Base-by-base conservation (phyloP, 345 rosid species). In the Eucalyptus urophylla region DNA sequence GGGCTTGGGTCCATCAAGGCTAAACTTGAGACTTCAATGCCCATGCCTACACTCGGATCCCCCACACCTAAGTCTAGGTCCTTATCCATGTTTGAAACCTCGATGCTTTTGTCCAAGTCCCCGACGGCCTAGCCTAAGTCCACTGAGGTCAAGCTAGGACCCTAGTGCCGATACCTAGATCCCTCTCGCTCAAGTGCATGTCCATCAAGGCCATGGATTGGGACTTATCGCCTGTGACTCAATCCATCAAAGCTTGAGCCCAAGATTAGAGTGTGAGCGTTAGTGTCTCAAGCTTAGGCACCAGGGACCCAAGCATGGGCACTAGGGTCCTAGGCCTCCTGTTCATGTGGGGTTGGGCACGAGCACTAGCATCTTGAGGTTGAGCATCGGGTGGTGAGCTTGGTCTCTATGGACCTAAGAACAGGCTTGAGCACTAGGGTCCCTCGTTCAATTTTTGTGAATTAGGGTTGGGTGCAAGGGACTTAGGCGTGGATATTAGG, bases 71-170 rank as follows among this genome's bases (percentile, higher is more conserved):
- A 56, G 62, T 29, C 29, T 0, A 24, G 0, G 6, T 56, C 62
- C 62, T 53, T 21, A 5, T 56, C 29, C 29, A 56, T 22, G 62
- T 24, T 0, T 9, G 6, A 24, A 56, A 56, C 29, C 62, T 56
- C 1, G 0, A 56, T 9, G 62, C 62, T 10, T 3, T 56, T 56
- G 27, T 24, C 0, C 0, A 0, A 24, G 62, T 56, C 29, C 62
- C 0, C 0, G 0, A 56, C 0, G 1, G 0, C 29, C 62, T 22
- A 56, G 62, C 13, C 29, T 22, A 22, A 56, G 3, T 56, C 62
- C 62, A 56, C 12, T 0, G 1, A 56, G 29, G 62, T 24, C 0
- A 3, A 24, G 1, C 62, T 56, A 22, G 29, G 12, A 22, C 5
- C 27, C 29, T 24, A 8, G 12, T 56, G 29, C 3, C 1, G 1